Evolutionary conservation across 768 basidiomycete species (phyloP), one percentile per base, ranked within the genome.

Genomic region (Macrolepiota albuminosa): DNA sequence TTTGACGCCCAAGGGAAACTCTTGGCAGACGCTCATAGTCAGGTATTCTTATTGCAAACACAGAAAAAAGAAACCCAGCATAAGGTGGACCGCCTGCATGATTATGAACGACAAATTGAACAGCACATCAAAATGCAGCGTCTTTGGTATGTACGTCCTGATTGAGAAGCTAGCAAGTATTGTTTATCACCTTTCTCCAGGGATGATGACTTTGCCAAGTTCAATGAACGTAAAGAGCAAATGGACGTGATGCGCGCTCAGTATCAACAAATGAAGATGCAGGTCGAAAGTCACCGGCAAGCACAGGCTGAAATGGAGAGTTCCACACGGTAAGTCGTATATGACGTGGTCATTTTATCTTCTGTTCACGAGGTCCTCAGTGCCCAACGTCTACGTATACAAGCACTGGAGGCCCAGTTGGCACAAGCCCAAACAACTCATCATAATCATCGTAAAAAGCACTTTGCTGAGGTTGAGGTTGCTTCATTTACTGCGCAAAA

Each of bases 31-130:
- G 89, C 90, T 8, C 75, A 76, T n/a, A 76, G 81, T 55, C 79
- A 87, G 29, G 84, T 91, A 1, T 90, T 89, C 66, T 79, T 83
- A 55, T 75, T 96, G 34, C 76, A 88, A 69, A 94, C 91, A 21
- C 82, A 87, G 66, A 79, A 81, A 64, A 89, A 91, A 66, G 91
- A 91, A 71, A 86, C 81, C 49, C 83, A 86, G 60, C 90, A 90
- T 66, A 95, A 95, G 68, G 83, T 96, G 13, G 85, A 87, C 61
- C 82, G 89, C 18, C 76, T 96, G 46, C 76, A 79, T 53, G 93
- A 96, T 70, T 96, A 95, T 64, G 94, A 97, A 69, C 77, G 75
- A n/a, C 88, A 91, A 65, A 92, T 96, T 48, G 87, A 91, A 55
- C 90, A 94, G 66, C 82, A 92, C 61, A 76, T 87, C 46, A 84